Conservation (phyloP, 1,139 yeast genomes). For the Kurtzmaniella natalensis region DNA sequence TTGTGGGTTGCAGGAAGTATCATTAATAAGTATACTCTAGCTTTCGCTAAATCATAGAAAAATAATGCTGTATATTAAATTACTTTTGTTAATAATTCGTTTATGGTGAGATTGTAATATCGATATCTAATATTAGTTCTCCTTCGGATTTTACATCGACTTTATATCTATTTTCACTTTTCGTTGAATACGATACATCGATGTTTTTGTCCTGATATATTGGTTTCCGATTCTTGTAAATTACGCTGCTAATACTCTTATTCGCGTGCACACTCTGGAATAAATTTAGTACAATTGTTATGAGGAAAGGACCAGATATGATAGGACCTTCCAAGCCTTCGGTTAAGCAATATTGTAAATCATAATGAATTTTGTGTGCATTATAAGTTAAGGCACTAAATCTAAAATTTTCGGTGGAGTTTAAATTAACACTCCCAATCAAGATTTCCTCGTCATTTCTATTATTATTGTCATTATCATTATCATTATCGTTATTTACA, state of each 20-base stretch:
- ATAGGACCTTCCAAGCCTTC: conserved; percentile 64
- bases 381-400: conserved; percentile 76
- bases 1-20: no score
- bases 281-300: conserved; percentile 56
- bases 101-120: background rate
- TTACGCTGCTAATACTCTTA: conserved; percentile 22
- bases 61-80: no score
- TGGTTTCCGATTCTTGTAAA: conserved; percentile 50
- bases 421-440: background rate
- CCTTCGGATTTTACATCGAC: no score
- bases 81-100: background rate
- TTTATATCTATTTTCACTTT: no score
- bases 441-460: background rate
- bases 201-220: conserved; percentile 35
- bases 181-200: no score
- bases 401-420: conserved; percentile 28
- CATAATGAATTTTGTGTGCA: conserved; percentile 79
- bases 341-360: conserved; percentile 45
- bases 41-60: no score
- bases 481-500: background rate
- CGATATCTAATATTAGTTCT: no score
- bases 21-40: no score
- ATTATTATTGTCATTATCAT: background rate
- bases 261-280: conserved; percentile 20
- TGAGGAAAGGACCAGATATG: conserved; percentile 80